Conservation (phyloP, 208 protist genomes). For the Leptomonas pyrrhocoris region DNA sequence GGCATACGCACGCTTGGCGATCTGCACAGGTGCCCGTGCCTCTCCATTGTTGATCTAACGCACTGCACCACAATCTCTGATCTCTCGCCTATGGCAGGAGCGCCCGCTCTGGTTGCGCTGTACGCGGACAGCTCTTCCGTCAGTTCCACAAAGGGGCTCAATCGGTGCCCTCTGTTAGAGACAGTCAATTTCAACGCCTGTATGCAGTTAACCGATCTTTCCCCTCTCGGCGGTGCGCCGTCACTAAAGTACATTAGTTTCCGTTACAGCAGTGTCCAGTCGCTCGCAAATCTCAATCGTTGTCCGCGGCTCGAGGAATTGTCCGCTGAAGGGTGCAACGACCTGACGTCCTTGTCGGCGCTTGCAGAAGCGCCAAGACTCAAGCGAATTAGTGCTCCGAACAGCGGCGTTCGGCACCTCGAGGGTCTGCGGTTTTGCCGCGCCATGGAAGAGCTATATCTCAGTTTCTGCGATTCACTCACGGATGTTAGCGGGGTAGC, state of each 20-base stretch:
- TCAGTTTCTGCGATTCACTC: conserved; percentile 4
- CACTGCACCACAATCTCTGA: background rate
- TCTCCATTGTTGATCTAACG: background rate
- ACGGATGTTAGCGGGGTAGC: background rate
- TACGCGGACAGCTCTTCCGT: background rate
- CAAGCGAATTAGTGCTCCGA: background rate
- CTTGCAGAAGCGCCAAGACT: background rate
- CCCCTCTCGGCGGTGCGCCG: background rate
- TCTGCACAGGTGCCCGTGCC: background rate
- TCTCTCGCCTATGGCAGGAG: background rate
- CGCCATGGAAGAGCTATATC: background rate
- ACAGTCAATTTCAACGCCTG: background rate
- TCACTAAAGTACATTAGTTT: background rate
- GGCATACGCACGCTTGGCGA: background rate
- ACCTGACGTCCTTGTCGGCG: background rate
- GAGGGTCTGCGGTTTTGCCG: background rate
- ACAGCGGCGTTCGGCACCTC: background rate
- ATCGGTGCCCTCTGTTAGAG: background rate
- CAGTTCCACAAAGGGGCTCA: background rate
- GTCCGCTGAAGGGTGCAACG: background rate
- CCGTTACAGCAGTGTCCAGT: background rate
- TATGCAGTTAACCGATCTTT: background rate
- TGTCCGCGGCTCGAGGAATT: conserved; percentile 1
- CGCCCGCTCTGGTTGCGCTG: background rate
- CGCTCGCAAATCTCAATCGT: background rate